Base-by-base conservation (phyloP, 192 early-diverging fungal genomes). In the Allomyces javanicus region DNA sequence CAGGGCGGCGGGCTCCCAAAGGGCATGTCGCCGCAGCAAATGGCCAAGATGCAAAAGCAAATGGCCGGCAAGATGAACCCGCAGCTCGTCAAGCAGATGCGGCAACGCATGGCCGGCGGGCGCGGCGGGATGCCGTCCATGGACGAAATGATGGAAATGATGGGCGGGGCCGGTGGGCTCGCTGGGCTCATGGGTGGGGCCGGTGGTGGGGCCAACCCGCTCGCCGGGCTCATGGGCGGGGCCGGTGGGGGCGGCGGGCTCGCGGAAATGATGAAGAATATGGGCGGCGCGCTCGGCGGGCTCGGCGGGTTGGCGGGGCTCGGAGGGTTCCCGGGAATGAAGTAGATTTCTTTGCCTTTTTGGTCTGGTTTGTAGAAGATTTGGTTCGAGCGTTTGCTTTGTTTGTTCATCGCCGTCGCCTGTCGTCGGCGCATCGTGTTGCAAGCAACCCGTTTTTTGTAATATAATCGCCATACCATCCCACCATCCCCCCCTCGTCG, bases 61-160 rank as follows among this genome's bases (percentile, higher is more conserved):
- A 86, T 83, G 72, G 76, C 82, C 14, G 72, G 73, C 62, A 83
- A 83, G 79, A 66, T 81, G 61, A 78, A 78, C 66, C 78, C 79
- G 22, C 78, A 78, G 63, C 87, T 87, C 79, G 79, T 94, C 69
- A 80, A 88, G 73, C 82, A 90, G 72, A 92, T 93, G 89, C 81
- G 76, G 33, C 3, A 26, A 10, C 63, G 12, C 19, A 23, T 19
- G 14, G 25, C 33, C 22, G 12, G 19, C 70, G 76, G 71, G 72
- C 73, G 63, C 45, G 61, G 68, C 14, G 62, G 64, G 24, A 64
- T 84, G 81, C 71, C 73, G 70, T 81, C 75, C 65, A 75, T 72
- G 73, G 81, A 86, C 64, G 72, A 85, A 65, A 81, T 87, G 73
- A 83, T 84, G 76, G 72, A 87, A 70, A 84, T 88, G 82, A 77